phyloP scores from a whole-genome alignment of 2,329 filamentous ascomycete genomes.

The Alternaria panax region DNA sequence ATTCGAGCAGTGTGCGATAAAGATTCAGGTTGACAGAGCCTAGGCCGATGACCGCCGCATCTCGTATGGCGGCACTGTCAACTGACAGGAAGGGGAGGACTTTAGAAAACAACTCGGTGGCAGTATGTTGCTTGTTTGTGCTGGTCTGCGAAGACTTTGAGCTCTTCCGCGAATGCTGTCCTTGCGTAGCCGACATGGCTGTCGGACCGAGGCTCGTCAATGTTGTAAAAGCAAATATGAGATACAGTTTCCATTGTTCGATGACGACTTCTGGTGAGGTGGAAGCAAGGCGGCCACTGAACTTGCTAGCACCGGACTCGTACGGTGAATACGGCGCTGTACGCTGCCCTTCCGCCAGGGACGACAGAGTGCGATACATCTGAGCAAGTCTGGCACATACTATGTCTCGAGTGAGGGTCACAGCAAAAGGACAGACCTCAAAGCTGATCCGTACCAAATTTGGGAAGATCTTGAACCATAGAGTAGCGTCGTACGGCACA shows the following conservation, averaged over 20 bases:
- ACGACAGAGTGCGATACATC: slow-evolving; percentile 85
- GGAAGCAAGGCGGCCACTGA: slow-evolving; percentile 64
- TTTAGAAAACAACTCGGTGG: slow-evolving; percentile 86
- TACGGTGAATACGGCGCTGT: slow-evolving; percentile 63
- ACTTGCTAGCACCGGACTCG: slow-evolving; percentile 63
- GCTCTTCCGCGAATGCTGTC: slow-evolving; percentile 80
- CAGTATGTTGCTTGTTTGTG: slow-evolving; percentile 84
- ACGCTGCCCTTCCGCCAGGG: slow-evolving; percentile 73
- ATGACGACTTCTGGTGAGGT: slow-evolving; percentile 86
- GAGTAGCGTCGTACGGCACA: slow-evolving; percentile 87
- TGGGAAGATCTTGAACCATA: slow-evolving; percentile 98
- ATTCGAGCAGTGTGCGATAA: slow-evolving; percentile 88
- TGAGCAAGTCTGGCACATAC: slow-evolving; percentile 91
- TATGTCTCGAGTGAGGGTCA: slow-evolving; percentile 87
- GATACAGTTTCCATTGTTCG: slow-evolving; percentile 97
- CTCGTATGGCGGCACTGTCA: slow-evolving; percentile 79
- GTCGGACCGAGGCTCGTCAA: slow-evolving; percentile 76
- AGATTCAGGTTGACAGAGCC: slow-evolving; percentile 95
- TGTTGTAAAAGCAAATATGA: slow-evolving; percentile 97
- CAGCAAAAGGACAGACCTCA: slow-evolving; percentile 88
- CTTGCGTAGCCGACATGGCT: slow-evolving; percentile 65
- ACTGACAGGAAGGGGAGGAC: slow-evolving; percentile 87
- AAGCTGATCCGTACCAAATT: slow-evolving; percentile 91
- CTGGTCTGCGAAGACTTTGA: slow-evolving; percentile 74
- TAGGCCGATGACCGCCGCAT: slow-evolving; percentile 88